phyloP scores from a whole-genome alignment of 2,329 filamentous ascomycete genomes.

The Trichoderma gracile region DNA sequence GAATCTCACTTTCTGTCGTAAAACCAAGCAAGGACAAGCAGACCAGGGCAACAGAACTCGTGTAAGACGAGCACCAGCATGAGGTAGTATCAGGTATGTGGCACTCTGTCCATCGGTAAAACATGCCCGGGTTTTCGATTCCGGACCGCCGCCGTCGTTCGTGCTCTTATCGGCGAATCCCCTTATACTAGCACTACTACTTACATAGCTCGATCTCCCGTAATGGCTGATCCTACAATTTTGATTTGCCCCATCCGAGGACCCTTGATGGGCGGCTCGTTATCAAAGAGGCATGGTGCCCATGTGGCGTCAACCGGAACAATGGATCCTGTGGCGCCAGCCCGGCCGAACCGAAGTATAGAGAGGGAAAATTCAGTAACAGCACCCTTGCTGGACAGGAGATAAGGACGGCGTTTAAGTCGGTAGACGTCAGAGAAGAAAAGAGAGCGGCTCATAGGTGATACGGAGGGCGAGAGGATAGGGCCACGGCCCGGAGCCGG shows the following conservation, averaged over 20 bases:
- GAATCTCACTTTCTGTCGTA: too few species aligned
- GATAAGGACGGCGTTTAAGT: slow-evolving; percentile 12
- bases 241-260: not conserved
- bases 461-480: not conserved
- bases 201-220: slow-evolving; percentile 6
- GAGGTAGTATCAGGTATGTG: not conserved
- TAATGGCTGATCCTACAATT: not conserved
- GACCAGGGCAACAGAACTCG: not conserved
- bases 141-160: not conserved
- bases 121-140: not conserved
- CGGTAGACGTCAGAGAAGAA: not conserved
- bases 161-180: slow-evolving; percentile 6
- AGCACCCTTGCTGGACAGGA: slow-evolving; percentile 9
- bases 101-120: not conserved
- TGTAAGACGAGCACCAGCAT: not conserved
- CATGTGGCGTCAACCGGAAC: slow-evolving; percentile 6
- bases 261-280: slow-evolving; percentile 5
- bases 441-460: not conserved
- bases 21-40: not conserved
- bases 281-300: slow-evolving; percentile 11
- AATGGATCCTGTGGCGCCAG: slow-evolving; percentile 16
- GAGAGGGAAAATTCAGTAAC: not conserved
- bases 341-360: slow-evolving; percentile 11
- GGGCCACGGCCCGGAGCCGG: too few species aligned
- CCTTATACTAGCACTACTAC: not conserved